Evolutionary conservation across 345 rosid genomes (phyloP), one percentile per base, ranked within the genome.

Genomic region (Toxicodendron radicans): DNA sequence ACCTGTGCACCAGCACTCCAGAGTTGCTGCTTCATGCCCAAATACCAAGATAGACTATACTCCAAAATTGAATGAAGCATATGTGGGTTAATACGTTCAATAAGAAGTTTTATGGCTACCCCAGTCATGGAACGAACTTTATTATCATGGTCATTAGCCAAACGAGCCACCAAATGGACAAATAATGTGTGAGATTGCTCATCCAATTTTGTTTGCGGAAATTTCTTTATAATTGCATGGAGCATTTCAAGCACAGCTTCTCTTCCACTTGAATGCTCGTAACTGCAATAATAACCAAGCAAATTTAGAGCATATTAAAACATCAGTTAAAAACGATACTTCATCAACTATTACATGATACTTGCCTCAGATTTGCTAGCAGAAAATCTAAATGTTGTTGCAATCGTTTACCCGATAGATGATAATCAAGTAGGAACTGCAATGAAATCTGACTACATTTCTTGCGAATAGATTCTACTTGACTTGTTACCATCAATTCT

Each of bases 181-280:
- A 89, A 87, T 64, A 93, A 58, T 5, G 78, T 71, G 60, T 70
- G 70, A 18, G 91, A 88, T 76, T 91, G 97, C 66, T 81, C 77
- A 72, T 91, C 86, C 78, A 93, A 78, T 76, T 83, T 75, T 48
- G 76, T 82, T 74, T 74, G 81, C 10, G 88, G 92, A 56, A 88
- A 89, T 85, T 95, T 90, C 64, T 72, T 77, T 67, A 93, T 82
- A 17, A 95, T 88, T 13, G 88, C 86, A 59, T 83, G 84, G 32
- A 95, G 93, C 96, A 89, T 91, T 81, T 88, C 94, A 75, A 95
- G 93, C 43, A 91, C 98, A 62, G 98, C 92, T 78, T 87, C 86
- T 84, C 98, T 90, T 79, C 99, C 99, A 77, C 87, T 84, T 75
- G 92, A 66, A 89, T 88, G 87, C 77, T 88, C 89, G 69, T 91